phyloP scores from a whole-genome alignment of 257 asterid genomes.

The Linaria vulgaris region DNA sequence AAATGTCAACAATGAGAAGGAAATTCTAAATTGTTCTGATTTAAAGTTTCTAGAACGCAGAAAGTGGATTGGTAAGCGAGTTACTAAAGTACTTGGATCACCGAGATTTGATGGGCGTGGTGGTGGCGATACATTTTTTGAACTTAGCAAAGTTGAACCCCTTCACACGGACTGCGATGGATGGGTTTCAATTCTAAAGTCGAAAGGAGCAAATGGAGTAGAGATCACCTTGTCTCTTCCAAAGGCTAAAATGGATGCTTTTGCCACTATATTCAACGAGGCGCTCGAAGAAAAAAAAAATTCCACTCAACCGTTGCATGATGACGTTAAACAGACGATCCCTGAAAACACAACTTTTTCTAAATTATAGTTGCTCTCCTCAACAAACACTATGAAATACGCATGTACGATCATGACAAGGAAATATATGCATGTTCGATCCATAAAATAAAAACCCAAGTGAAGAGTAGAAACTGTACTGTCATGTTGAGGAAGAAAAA shows the following conservation, averaged over 20 bases:
- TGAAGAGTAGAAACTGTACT: too few species aligned
- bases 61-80: background rate
- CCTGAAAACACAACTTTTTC: too few species aligned
- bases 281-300: background rate
- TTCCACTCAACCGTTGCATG: too few species aligned
- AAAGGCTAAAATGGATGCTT: conserved; percentile 25
- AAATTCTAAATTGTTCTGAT: conserved; percentile 7
- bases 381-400: too few species aligned
- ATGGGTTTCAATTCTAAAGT: conserved; percentile 18
- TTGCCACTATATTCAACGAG: conserved; percentile 1
- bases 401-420: too few species aligned
- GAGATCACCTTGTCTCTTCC: conserved; percentile 27
- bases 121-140: conserved; percentile 34
- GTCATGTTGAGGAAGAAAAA: too few species aligned
- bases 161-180: conserved; percentile 24
- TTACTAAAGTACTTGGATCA: background rate
- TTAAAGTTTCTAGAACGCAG: background rate
- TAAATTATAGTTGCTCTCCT: too few species aligned
- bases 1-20: background rate
- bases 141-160: conserved; percentile 25
- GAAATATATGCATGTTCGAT: too few species aligned
- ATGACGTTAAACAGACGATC: too few species aligned
- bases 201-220: conserved; percentile 25
- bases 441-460: too few species aligned
- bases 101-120: conserved; percentile 21